phyloP scores from a whole-genome alignment of 257 asterid genomes.

The Capsicum rhomboideum region DNA sequence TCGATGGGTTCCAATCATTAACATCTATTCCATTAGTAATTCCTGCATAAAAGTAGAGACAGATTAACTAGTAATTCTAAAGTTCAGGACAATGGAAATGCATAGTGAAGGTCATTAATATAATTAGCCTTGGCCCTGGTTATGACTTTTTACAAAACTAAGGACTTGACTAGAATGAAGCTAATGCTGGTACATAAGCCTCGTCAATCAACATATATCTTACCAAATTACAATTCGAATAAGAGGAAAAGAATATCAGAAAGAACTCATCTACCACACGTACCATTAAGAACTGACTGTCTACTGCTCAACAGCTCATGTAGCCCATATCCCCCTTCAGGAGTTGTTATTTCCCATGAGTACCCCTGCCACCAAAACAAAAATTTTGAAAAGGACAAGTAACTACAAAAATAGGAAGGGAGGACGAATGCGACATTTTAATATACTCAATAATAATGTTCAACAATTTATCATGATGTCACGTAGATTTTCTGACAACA shows the following conservation, averaged over 20 bases:
- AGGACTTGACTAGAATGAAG: not conserved
- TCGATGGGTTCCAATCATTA: conserved; percentile 78
- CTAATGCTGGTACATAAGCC: not conserved
- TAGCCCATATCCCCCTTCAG: conserved; percentile 92
- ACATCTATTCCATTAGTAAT: conserved; percentile 84
- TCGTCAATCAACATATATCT: not conserved
- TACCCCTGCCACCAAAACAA: conserved; percentile 64
- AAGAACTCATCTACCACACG: not conserved
- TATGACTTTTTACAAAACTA: not conserved
- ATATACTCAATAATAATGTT: not conserved
- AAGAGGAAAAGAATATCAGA: not conserved
- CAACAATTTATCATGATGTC: not conserved
- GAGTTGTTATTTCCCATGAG: conserved; percentile 90
- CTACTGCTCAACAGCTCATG: conserved; percentile 64
- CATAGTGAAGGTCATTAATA: not conserved
- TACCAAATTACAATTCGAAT: not conserved
- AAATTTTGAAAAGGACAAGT: not conserved
- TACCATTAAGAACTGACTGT: conserved; percentile 67
- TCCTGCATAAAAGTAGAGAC: conserved; percentile 37
- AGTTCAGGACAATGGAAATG: not conserved
- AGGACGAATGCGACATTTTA: not conserved
- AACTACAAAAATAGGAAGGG: not conserved
- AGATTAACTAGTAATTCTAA: not conserved
- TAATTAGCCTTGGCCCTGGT: not conserved
- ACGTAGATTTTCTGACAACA: not conserved